Evolutionary conservation across 129 eudicot genomes (phyloP).

Genomic region (Ambrosia artemisiifolia): DNA sequence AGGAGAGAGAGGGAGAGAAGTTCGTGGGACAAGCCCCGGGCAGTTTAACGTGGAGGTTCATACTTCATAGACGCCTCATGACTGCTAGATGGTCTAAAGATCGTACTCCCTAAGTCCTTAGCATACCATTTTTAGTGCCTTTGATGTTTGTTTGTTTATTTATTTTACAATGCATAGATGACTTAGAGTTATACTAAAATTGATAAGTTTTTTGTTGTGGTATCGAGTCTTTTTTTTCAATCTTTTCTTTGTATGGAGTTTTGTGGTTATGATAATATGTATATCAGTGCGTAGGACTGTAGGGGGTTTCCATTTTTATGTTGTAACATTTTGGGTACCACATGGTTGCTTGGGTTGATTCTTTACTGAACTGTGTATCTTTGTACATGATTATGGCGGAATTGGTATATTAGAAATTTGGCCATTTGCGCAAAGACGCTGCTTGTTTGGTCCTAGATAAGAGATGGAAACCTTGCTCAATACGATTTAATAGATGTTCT

Average conservation of each 20-base stretch:
- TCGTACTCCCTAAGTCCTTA: slow-evolving; percentile 5
- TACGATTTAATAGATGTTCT: not conserved
- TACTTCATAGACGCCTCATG: no score
- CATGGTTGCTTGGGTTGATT: not conserved
- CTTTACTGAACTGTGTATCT: slow-evolving; percentile 1
- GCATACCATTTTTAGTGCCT: not conserved
- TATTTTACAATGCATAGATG: not conserved
- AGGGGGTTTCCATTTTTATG: not conserved
- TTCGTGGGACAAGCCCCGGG: no score
- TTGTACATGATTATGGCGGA: not conserved
- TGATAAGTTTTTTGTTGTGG: not conserved
- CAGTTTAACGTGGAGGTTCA: no score
- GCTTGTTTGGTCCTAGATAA: not conserved
- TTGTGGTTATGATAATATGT: not conserved
- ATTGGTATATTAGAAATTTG: not conserved
- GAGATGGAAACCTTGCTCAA: not conserved
- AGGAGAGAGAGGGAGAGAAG: no score
- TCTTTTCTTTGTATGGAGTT: slow-evolving; percentile 3
- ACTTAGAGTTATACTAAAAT: not conserved
- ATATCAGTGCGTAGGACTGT: not conserved
- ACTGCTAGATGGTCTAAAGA: not conserved
- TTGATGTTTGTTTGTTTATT: not conserved
- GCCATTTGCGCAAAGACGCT: not conserved
- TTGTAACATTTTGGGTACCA: not conserved
- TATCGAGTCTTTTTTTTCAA: not conserved